Evolutionary conservation across 768 basidiomycete genomes (phyloP).

Genomic region (Nidula microcarpa): DNA sequence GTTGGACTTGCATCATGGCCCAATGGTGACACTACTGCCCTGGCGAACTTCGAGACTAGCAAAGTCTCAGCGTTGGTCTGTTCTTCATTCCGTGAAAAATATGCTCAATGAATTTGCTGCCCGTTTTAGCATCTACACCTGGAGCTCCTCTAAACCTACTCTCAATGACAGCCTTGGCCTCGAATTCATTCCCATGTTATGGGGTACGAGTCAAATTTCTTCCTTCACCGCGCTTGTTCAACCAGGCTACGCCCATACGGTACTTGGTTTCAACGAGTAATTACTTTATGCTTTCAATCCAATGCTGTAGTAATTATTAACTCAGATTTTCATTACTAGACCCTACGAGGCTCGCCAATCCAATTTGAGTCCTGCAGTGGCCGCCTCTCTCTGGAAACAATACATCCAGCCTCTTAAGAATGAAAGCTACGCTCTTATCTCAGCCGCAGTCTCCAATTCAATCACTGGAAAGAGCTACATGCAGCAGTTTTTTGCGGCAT

Average conservation of each 20-base stretch:
- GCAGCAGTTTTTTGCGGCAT: constrained; percentile 48
- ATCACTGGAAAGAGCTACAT: constrained; percentile 64
- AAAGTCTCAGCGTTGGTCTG: constrained; percentile 39
- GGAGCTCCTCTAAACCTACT: constrained; percentile 54
- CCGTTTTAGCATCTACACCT: constrained; percentile 52
- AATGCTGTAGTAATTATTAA: not conserved
- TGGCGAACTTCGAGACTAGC: constrained; percentile 47
- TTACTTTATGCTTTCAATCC: constrained; percentile 12
- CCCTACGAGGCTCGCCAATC: constrained; percentile 65
- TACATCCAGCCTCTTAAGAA: constrained; percentile 56
- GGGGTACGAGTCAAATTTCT: constrained; percentile 51
- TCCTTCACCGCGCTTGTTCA: constrained; percentile 46
- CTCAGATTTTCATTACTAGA: constrained; percentile 31
- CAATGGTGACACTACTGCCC: constrained; percentile 43
- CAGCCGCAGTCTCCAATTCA: constrained; percentile 68
- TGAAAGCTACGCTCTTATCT: constrained; percentile 54
- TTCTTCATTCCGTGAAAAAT: not conserved
- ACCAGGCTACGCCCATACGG: constrained; percentile 45
- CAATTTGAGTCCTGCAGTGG: constrained; percentile 50
- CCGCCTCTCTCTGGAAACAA: constrained; percentile 53
- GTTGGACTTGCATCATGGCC: constrained; percentile 71
- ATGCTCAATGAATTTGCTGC: not conserved
- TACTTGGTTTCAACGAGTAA: constrained; percentile 75
- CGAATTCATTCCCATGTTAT: constrained; percentile 63
- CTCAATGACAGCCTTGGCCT: constrained; percentile 41